Conservation (phyloP, 108 stramenopile genomes). For the Fragilaria crotonensis region DNA sequence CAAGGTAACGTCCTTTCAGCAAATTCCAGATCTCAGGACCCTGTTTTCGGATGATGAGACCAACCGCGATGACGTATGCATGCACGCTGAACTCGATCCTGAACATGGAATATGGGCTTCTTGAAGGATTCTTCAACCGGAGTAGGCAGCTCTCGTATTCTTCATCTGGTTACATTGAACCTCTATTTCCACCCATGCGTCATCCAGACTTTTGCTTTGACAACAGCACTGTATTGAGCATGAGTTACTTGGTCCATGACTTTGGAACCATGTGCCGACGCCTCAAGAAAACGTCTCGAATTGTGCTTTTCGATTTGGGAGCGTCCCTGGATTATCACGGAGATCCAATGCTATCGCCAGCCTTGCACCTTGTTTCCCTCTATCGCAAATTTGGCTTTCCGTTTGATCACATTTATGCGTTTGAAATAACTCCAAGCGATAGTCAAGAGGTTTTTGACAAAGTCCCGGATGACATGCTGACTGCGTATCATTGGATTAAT, state of each 20-base stretch:
- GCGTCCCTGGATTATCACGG: conserved; percentile 41
- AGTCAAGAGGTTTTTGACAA: conserved; percentile 25
- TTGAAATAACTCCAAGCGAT: conserved; percentile 25
- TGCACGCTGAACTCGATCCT: not conserved
- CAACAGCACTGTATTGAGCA: not conserved
- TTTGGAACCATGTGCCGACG: conserved; percentile 41
- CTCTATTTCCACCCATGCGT: conserved; percentile 26
- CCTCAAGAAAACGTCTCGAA: conserved; percentile 20
- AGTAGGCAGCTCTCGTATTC: not conserved
- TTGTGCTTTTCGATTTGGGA: conserved; percentile 45
- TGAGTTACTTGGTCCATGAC: conserved; percentile 37
- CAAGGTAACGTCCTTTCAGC: not conserved
- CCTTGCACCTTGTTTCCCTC: conserved; percentile 20
- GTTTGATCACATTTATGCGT: conserved; percentile 70
- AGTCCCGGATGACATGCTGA: conserved; percentile 16
- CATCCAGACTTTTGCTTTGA: conserved; percentile 19
- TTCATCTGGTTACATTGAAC: conserved; percentile 16
- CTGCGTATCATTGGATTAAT: conserved; percentile 60
- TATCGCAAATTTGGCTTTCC: conserved; percentile 51
- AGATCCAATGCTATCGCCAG: conserved; percentile 10
- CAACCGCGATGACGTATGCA: not conserved
- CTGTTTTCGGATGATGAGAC: not conserved
- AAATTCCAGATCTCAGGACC: not conserved
- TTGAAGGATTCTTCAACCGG: not conserved
- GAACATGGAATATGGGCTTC: not conserved